A percentile compares a stretch with the other conserved stretches of the same genome.
Conservation (phyloP, 2,329 filamentous ascomycete genomes). For the Colletotrichum sojae region DNA sequence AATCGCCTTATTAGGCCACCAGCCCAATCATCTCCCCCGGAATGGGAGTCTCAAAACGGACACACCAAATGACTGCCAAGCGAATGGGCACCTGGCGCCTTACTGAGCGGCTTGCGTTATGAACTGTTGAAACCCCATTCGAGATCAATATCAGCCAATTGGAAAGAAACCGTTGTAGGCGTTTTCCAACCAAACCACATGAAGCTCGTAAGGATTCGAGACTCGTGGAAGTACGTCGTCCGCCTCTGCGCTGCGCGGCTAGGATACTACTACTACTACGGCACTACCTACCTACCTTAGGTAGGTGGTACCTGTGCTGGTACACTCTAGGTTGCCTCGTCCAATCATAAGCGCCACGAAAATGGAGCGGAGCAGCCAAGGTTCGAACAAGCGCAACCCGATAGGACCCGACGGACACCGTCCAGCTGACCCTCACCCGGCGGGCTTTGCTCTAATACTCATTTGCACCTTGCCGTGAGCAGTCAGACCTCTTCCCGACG, state of each 20-base stretch:
- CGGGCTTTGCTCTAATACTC: conserved; percentile 24
- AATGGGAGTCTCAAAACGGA: background rate
- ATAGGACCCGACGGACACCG: conserved; percentile 33
- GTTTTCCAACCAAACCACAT: background rate
- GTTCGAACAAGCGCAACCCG: conserved; percentile 18
- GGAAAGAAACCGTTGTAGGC: background rate
- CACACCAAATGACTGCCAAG: background rate
- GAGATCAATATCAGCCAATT: background rate
- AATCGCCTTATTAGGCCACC: background rate
- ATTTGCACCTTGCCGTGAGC: background rate
- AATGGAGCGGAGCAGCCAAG: conserved; percentile 22
- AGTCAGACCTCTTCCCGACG: background rate
- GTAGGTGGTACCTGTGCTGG: too few relatives aligned
- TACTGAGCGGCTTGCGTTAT: background rate
- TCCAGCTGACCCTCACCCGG: conserved; percentile 22
- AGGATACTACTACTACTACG: too few relatives aligned
- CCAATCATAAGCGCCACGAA: conserved; percentile 29
- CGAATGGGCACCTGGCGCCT: background rate
- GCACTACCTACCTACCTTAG: too few relatives aligned
- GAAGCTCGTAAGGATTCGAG: background rate
- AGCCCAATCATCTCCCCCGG: background rate
- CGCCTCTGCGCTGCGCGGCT: background rate
- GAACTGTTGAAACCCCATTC: background rate
- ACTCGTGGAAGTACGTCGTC: background rate
- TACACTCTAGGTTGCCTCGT: background rate